Evolutionary conservation across 306 rosid species (phyloP), one percentile per base, ranked within the genome.

Genomic region (Cicer arietinum): DNA sequence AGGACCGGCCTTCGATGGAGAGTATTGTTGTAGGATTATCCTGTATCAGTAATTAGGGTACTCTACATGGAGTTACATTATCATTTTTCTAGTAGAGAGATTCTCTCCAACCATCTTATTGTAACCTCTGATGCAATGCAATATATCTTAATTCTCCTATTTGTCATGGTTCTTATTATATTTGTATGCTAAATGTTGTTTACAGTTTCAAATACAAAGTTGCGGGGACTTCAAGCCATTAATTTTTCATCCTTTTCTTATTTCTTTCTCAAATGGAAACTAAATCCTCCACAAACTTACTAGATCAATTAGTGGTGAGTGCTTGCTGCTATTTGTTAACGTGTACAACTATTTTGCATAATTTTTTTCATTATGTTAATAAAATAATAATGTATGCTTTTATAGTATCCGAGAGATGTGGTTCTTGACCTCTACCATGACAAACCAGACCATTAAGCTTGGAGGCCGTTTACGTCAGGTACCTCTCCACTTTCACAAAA

Each of bases 391-490:
- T 10, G 6, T 41, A 44, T 74, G 74, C 69, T 73, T 82, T 52
- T 64, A 13, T 67, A 94, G 98, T 86, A 81, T 56, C 97, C 98
- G 9, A 97, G 98, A 20, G 98, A 94, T 76, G 91, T 86, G 66
- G 90, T 86, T 69, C 91, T 94, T 48, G 94, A 94, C 64, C 88
- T 94, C 94, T 44, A 84, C 11, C 86, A 87, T 94, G 96, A 53
- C 85, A 47, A 87, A 94, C 80, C 92, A 88, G 61, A 94, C 98
- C 14, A 87, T 94, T 71, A 94, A 90, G 89, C 99, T 94, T 41
- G 99, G 96, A 54, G 87, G 96, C 0, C 95, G 99, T 68, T 90
- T 94, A 42, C 87, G 84, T 40, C 99, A 89, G 95, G 98, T 86
- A 60, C 22, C 70, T 72, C 39, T 54, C 6, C 39, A 50, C 71